phyloP scores from a whole-genome alignment of 495 filamentous ascomycete species.

The Aspergillus homomorphus region DNA sequence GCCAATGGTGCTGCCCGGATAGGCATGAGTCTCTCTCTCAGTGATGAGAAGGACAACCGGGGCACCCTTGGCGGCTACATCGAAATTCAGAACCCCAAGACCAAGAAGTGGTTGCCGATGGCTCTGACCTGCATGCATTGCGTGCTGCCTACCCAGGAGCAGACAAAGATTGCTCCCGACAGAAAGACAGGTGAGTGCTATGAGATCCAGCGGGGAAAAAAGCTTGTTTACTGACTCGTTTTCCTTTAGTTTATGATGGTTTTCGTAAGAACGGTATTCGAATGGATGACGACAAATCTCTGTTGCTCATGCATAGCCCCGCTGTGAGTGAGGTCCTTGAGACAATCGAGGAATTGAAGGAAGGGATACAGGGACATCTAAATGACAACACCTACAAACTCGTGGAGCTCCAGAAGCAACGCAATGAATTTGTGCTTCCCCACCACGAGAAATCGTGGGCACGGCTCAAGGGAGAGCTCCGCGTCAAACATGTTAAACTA shows the following conservation, averaged over 20 bases:
- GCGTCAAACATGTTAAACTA: not conserved
- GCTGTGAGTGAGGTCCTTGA: not conserved
- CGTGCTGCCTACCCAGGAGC: not conserved
- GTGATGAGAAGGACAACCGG: not conserved
- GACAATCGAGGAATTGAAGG: not conserved
- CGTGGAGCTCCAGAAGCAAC: not conserved
- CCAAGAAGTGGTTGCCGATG: slow-evolving; percentile 1
- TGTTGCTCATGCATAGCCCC: not conserved
- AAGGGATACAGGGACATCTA: not conserved
- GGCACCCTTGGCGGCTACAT: slow-evolving; percentile 10
- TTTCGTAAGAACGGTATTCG: slow-evolving; percentile 3
- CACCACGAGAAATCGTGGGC: not conserved
- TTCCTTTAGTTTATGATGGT: not conserved
- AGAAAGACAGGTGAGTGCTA: not conserved
- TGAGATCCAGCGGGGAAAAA: no score
- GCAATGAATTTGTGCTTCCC: not conserved
- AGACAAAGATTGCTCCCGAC: not conserved
- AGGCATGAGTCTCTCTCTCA: slow-evolving; percentile 4
- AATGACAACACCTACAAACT: slow-evolving; percentile 8
- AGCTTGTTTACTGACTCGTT: not conserved
- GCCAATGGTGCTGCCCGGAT: not conserved
- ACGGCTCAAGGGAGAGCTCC: not conserved
- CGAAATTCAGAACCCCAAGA: not conserved
- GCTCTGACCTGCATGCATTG: slow-evolving; percentile 8
- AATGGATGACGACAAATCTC: not conserved